phyloP scores from a whole-genome alignment of 441 rosid species.

The Arabidopsis hybrid region DNA sequence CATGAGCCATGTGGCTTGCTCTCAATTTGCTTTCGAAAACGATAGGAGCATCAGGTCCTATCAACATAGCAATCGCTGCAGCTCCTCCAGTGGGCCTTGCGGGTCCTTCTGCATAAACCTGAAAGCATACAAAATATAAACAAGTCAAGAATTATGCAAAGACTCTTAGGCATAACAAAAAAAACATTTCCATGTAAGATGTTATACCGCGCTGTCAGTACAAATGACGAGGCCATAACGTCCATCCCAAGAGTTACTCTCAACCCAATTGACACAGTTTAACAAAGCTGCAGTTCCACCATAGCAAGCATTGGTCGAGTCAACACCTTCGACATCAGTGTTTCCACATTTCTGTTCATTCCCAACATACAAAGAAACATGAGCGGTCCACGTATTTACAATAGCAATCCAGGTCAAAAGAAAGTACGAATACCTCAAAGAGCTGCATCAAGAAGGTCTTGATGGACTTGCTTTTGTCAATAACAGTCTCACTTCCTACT shows the following conservation, averaged over 20 bases:
- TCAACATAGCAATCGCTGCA: slow-evolving; percentile 88
- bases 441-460: slow-evolving; percentile 98
- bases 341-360: slow-evolving; percentile 85
- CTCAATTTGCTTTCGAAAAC: slow-evolving; percentile 92
- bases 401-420: not conserved
- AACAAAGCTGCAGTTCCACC: slow-evolving; percentile 99
- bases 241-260: slow-evolving; percentile 98
- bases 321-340: slow-evolving; percentile 98
- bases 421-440: slow-evolving; percentile 76
- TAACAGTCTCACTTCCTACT: slow-evolving; percentile 99
- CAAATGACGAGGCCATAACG: slow-evolving; percentile 96
- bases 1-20: slow-evolving; percentile 98
- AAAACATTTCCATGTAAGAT: not conserved
- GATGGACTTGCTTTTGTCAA: slow-evolving; percentile 98
- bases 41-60: slow-evolving; percentile 97
- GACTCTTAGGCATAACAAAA: not conserved
- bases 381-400: not conserved
- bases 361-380: slow-evolving; percentile 11
- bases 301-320: slow-evolving; percentile 97
- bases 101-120: slow-evolving; percentile 99
- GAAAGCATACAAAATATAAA: slow-evolving; percentile 43
- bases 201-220: slow-evolving; percentile 96
- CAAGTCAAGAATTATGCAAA: not conserved
- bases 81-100: slow-evolving; percentile 99
- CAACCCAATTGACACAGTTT: slow-evolving; percentile 99